Conservation (phyloP, 1,139 yeast genomes). For the Suhomyces kunorum region DNA sequence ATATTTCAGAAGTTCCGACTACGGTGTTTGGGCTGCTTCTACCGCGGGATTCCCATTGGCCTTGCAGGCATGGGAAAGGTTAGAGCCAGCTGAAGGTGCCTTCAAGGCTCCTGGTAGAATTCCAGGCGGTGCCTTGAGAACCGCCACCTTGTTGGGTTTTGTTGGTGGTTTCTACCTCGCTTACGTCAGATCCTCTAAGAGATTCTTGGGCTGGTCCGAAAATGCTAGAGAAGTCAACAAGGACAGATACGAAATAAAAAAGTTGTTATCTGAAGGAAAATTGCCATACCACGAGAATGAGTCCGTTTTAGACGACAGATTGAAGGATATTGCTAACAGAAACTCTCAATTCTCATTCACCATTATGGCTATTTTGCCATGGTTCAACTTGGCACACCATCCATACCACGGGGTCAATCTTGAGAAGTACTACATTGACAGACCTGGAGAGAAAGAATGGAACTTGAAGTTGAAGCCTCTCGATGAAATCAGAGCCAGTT, state of each 20-base stretch:
- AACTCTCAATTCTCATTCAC: conserved; percentile 75
- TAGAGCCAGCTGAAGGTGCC: conserved; percentile 64
- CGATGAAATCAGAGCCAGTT: conserved; percentile 49
- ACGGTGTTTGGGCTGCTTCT: conserved; percentile 64
- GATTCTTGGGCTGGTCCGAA: conserved; percentile 81
- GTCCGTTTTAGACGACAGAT: conserved; percentile 63
- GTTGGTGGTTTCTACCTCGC: conserved; percentile 73
- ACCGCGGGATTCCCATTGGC: conserved; percentile 65
- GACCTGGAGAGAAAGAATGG: conserved; percentile 57
- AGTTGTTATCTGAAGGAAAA: conserved; percentile 63
- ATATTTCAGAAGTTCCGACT: conserved; percentile 72
- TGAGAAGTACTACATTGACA: conserved; percentile 65
- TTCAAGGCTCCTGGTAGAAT: conserved; percentile 54
- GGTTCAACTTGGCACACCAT: conserved; percentile 82
- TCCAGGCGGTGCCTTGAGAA: conserved; percentile 60
- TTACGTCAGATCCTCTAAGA: conserved; percentile 62
- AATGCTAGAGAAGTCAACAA: conserved; percentile 68
- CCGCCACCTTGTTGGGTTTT: conserved; percentile 60
- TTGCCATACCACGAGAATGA: conserved; percentile 66
- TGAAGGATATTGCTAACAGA: conserved; percentile 76
- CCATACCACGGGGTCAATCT: conserved; percentile 82
- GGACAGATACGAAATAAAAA: conserved; percentile 76
- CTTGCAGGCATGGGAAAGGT: conserved; percentile 60
- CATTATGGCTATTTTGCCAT: conserved; percentile 65
- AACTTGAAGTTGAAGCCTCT: conserved; percentile 48